Evolutionary conservation across 306 rosid species (phyloP).

Genomic region (Canavalia gladiata): DNA sequence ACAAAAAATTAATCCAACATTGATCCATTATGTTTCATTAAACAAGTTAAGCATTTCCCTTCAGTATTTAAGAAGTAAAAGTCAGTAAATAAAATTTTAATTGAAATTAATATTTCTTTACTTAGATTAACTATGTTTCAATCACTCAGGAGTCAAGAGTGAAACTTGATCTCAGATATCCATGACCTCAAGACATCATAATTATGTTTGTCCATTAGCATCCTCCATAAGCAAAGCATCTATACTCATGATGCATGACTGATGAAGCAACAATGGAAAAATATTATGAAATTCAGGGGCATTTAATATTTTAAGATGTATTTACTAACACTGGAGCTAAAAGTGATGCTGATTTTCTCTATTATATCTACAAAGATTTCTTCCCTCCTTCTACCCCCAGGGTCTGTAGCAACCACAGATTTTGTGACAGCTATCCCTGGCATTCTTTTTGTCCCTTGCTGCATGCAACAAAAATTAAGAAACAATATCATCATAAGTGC

Average conservation of each 20-base stretch:
- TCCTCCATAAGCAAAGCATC: slow-evolving; percentile 40
- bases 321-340: slow-evolving; percentile 84
- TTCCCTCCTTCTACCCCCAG: slow-evolving; percentile 89
- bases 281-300: slow-evolving; percentile 33
- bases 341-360: slow-evolving; percentile 93
- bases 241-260: slow-evolving; percentile 31
- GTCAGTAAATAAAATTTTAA: not conserved
- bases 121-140: slow-evolving; percentile 42
- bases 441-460: slow-evolving; percentile 88
- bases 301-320: slow-evolving; percentile 37
- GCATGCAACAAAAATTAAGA: slow-evolving; percentile 56
- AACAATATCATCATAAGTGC: slow-evolving; percentile 16
- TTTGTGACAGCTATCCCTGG: slow-evolving; percentile 92
- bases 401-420: slow-evolving; percentile 85
- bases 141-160: slow-evolving; percentile 31
- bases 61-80: slow-evolving; percentile 41
- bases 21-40: slow-evolving; percentile 25
- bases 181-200: slow-evolving; percentile 29
- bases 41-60: slow-evolving; percentile 16
- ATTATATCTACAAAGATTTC: slow-evolving; percentile 92
- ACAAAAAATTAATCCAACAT: slow-evolving; percentile 25
- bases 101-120: slow-evolving; percentile 28
- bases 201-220: slow-evolving; percentile 34
- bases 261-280: slow-evolving; percentile 32
- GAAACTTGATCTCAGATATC: slow-evolving; percentile 40